Evolutionary conservation across 805 yeast genomes (phyloP), one percentile per base, ranked within the genome.

Genomic region (Yarrowia sp.): DNA sequence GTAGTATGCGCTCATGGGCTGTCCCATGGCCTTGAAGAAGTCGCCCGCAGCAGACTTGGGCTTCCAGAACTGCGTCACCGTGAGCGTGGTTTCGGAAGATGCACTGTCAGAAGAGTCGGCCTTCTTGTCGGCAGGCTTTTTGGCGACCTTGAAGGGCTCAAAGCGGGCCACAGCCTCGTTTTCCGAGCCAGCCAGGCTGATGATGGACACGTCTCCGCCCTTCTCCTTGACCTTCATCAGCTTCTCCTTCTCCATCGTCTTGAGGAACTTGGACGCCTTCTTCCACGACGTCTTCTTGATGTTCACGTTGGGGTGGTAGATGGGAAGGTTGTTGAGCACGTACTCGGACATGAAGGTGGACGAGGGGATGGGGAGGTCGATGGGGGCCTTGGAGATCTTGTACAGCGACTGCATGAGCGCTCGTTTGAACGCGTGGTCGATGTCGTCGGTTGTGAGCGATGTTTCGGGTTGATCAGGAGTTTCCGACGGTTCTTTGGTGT

Each of bases 261-360:
- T 93, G 61, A 93, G 74, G 69, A 86, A 90, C 71, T 91, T 92
- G 13, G 91, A 81, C 4, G 93, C 84, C 70, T 93, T 93, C 72
- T 88, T 91, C 96, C 96, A 93, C 2, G 91, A 82, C 0, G 97
- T 85, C 69, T 84, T 87, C 72, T 91, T 92, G 61, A 87, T 80
- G 24, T 55, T 63, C 22, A 74, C 66, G 9, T 66, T 67, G 0
- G 81, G 78, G 58, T 71, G 70, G 35, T 65, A 65, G 47, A 65
- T 68, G 1, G 97, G 96, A n/a, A 93, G 73, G 72, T 90, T 89
- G 55, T 81, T 82, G 64, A 85, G 78, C 13, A 92, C 76, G 67
- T 85, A 84, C 44, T 79, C 81, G 0, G 94, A 81, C 79, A 92
- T 85, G 72, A 93, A 87, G 21, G 79, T 81, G 0, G 97, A 89